Base-by-base conservation (phyloP, 306 rosid genomes). In the Rosa lucieae region DNA sequence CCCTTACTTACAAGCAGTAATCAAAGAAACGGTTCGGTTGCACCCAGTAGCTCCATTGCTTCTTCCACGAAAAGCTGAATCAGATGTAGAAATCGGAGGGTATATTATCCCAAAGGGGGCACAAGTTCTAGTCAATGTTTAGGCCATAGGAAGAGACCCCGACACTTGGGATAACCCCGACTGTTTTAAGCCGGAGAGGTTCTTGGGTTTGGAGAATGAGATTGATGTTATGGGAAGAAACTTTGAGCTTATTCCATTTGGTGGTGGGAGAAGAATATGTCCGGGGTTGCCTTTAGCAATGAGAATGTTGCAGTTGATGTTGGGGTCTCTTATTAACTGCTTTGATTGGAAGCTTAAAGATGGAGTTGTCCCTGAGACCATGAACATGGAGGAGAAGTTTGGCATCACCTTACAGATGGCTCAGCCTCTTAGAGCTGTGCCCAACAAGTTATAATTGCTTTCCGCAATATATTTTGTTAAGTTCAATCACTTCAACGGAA, bases 181-280 rank as follows among this genome's bases (percentile, higher is more conserved):
- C 17, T 29, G 7, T 26, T 80, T 80, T 35, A 65, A 1, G 35
- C 78, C 79, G 18, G 68, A 29, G 23, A 65, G 70, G 46, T 65
- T 65, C 21, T 14, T 35, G 46, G 46, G 21, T 1, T 37, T 35
- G 11, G 70, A 65, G 44, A 65, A 35, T 6, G 21, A 65, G 15
- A 65, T 15, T 65, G 69, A 65, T 13, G 70, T 65, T 35, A 65
- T 15, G 46, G 70, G 44, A 65, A 65, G 12, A 18, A 66, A 37
- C 47, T 66, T 66, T 14, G 70, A 66, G 70, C 47, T 35, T 17
- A 2, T 66, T 66, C 70, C 47, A 17, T 66, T 67, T 39, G 72
- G 72, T 18, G 37, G 79, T 7, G 89, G 84, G 18, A 29, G 87
- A 11, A 63, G 91, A 46, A 83, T 65, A 12, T 88, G 89, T 29